Base-by-base conservation (phyloP, 495 filamentous ascomycete genomes). In the Neurospora sp. region DNA sequence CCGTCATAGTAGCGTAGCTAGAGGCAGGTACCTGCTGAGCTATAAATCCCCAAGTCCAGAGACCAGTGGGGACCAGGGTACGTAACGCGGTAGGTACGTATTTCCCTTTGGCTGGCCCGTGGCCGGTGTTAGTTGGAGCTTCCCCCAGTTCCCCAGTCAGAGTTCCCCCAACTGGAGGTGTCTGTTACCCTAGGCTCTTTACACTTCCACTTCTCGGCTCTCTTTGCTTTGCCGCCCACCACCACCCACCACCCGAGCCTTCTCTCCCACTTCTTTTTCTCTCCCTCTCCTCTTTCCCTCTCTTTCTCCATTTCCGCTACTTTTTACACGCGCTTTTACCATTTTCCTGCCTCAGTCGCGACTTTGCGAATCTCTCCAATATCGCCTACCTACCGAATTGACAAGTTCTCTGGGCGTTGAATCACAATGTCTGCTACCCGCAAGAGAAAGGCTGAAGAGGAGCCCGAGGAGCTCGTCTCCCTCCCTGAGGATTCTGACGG, bases 381-480 rank as follows among this genome's bases (percentile, higher is more conserved):
- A n/a, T 70, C 75, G 70, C 74, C 48, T 66, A 40, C 68, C 74
- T 68, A 35, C 41, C 69, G 79, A 79, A 83, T 79, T 78, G 75
- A 76, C 53, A 69, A 61, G 9, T 59, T 27, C 69, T 44, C 5
- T 73, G 77, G 31, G 22, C 48, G 22, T 31, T 31, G 48, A 61
- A 68, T 41, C 76, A 76, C 72, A 71, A 87, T 87, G 85, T 78
- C 81, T 70, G 77, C 53, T 6, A 66, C 82, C 74, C 84, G 85
- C 71, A 83, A 83, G 82, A 66, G 53, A 66, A 81, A 81, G 75
- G 84, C 84, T 76, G 85, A 85, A 80, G 84, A 85, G 37, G 83
- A 85, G 75, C 84, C 85, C 74, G 85, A 87, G 71, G 84, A 87
- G 82, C 85, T 87, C 59, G 84, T 87, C 75, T 83, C 85, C 68